Evolutionary conservation across 306 rosid species (phyloP), one percentile per base, ranked within the genome.

Genomic region (Ormosia semicastrata): DNA sequence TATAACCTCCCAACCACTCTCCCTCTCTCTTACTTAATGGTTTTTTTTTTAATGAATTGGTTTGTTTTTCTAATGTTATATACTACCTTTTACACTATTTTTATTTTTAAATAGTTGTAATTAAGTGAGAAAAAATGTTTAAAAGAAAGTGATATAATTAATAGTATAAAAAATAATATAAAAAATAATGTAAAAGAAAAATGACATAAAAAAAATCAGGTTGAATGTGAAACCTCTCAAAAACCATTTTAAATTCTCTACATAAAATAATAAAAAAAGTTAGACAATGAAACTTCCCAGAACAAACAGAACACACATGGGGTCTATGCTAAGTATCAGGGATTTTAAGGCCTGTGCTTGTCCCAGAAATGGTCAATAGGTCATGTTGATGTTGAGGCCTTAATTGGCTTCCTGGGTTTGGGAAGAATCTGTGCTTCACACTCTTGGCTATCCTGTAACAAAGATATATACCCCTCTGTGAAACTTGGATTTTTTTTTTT

Each of bases 301-400:
- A n/a, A 29, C 41, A 81, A 78, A 85, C 85, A 81, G 84, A 87
- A 46, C 40, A 29, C 67, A 79, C 86, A 70, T 66, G 88, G 52
- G 32, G 43, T 59, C 11, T 18, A 70, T 30, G 46, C 14, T 63
- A 3, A 7, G n/a, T n/a, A n/a, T n/a, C n/a, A n/a, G n/a, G n/a
- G n/a, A n/a, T n/a, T n/a, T n/a, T n/a, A n/a, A n/a, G n/a, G n/a
- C n/a, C n/a, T n/a, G n/a, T n/a, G n/a, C n/a, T 74, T n/a, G 39
- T 56, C 70, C 18, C 5, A 44, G 10, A 75, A 79, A 78, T 14
- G n/a, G n/a, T n/a, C n/a, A n/a, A n/a, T n/a, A n/a, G 9, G 54
- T 7, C 73, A 56, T 41, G 13, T 36, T 75, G 75, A 9, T 2
- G 41, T 59, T 65, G 33, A 58, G 18, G 24, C 30, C 47, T 86